These are phyloP conservation scores for Chiua virens DNA, from an alignment of 768 basidiomycete genomes.

Conservation along the genomic window DNA sequence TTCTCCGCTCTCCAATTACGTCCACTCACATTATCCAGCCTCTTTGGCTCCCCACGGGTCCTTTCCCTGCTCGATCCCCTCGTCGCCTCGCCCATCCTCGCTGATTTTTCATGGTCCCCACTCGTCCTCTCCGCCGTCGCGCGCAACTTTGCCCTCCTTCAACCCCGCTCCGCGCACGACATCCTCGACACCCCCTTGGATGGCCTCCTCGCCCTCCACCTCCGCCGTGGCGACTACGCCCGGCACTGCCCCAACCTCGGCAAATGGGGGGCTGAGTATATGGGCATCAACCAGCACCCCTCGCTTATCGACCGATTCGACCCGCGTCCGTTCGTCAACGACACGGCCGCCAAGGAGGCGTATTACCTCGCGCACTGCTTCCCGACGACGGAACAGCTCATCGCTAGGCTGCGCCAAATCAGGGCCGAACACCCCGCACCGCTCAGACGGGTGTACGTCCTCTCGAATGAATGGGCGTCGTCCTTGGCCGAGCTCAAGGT, in stretches of 20 bases:
- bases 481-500: conserved; percentile 39
- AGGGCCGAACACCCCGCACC: conserved; percentile 32
- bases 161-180: conserved; percentile 30
- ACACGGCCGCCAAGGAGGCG: background rate
- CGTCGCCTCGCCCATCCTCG: conserved; percentile 47
- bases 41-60: conserved; percentile 45
- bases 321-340: conserved; percentile 11
- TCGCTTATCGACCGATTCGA: conserved; percentile 42
- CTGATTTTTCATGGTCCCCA: conserved; percentile 53
- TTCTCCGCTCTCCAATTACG: background rate
- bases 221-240: conserved; percentile 59
- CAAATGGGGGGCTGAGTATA: conserved; percentile 43
- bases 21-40: conserved; percentile 25
- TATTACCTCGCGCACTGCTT: conserved; percentile 35
- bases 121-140: conserved; percentile 50
- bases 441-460: conserved; percentile 40
- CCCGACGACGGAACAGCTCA: conserved; percentile 43
- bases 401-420: conserved; percentile 36
- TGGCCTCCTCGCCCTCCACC: conserved; percentile 54
- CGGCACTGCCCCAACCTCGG: conserved; percentile 56
- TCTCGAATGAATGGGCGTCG: conserved; percentile 53
- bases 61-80: conserved; percentile 46
- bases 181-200: conserved; percentile 30
- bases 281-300: conserved; percentile 50
- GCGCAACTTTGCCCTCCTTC: conserved; percentile 47